Evolutionary conservation across 768 basidiomycete genomes (phyloP).

Genomic region (Trametes cubensis): DNA sequence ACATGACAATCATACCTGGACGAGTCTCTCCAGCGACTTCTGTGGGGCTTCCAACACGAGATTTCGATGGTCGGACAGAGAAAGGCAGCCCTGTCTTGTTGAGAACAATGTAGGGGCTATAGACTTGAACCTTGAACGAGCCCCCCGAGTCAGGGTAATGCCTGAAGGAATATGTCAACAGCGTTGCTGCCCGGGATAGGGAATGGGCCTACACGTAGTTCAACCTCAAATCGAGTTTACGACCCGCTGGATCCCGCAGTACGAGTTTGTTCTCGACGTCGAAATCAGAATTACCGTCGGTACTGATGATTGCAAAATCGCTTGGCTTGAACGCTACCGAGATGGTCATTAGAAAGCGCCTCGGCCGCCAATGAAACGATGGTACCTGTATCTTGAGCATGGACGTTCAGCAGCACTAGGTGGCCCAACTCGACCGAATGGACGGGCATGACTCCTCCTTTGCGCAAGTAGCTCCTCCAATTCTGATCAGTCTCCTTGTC

Average conservation of each 20-base stretch:
- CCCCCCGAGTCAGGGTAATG: conserved; percentile 89
- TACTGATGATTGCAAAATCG: conserved; percentile 97
- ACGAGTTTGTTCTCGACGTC: conserved; percentile 74
- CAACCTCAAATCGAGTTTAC: conserved; percentile 80
- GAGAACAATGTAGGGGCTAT: conserved; percentile 83
- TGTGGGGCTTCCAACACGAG: conserved; percentile 64
- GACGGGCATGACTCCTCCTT: conserved; percentile 94
- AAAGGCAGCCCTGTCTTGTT: conserved; percentile 94
- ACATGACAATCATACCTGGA: conserved; percentile 47
- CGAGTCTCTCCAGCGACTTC: conserved; percentile 85
- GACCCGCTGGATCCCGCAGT: conserved; percentile 70
- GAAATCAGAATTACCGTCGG: conserved; percentile 88
- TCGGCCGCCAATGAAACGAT: neutral
- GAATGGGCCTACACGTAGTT: conserved; percentile 78
- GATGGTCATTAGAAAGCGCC: conserved; percentile 41
- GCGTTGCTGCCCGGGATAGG: neutral
- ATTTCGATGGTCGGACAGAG: conserved; percentile 62
- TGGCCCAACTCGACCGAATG: conserved; percentile 94
- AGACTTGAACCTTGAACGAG: conserved; percentile 95
- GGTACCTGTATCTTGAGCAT: conserved; percentile 86
- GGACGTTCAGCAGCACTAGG: conserved; percentile 85
- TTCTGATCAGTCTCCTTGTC: conserved; percentile 95
- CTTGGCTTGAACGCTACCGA: conserved; percentile 73
- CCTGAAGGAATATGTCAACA: conserved; percentile 37
- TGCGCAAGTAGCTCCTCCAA: conserved; percentile 90